These are phyloP conservation scores for Rugosomyces carneus DNA, from an alignment of 1,284 basidiomycete species.

Conservation along the genomic window DNA sequence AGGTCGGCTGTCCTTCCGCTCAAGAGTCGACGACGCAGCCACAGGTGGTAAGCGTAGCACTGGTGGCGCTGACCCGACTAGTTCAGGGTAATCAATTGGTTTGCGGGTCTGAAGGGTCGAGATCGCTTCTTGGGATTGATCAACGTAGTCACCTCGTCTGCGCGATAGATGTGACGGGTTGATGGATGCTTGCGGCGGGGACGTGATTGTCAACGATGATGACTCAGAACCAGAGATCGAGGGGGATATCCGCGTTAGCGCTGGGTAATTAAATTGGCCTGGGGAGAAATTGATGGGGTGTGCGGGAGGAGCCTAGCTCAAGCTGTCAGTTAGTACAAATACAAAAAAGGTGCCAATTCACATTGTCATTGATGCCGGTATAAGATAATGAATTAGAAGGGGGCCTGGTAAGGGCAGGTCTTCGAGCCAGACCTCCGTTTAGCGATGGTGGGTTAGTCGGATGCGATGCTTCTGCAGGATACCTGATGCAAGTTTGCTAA, in stretches of 20 bases:
- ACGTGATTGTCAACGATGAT: conserved; percentile 39
- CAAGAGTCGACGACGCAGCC: conserved; percentile 59
- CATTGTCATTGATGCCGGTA: conserved; percentile 27
- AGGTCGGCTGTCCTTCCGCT: conserved; percentile 66
- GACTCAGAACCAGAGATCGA: conserved; percentile 24
- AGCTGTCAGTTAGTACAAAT: conserved; percentile 6
- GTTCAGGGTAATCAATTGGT: conserved; percentile 73
- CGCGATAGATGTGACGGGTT: conserved; percentile 64
- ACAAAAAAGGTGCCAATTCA: conserved; percentile 12
- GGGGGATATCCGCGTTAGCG: conserved; percentile 31
- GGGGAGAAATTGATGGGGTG: conserved; percentile 22
- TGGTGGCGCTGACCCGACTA: conserved; percentile 49
- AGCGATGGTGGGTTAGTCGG: conserved; percentile 19
- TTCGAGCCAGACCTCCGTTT: conserved; percentile 20
- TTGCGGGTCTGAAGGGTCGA: conserved; percentile 42
- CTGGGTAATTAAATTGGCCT: conserved; percentile 37
- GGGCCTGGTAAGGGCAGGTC: conserved; percentile 27
- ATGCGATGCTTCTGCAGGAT: conserved; percentile 28
- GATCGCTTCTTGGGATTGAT: conserved; percentile 69
- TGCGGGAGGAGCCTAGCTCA: conserved; percentile 17
- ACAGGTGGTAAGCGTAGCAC: conserved; percentile 73
- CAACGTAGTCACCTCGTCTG: conserved; percentile 73
- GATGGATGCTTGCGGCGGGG: conserved; percentile 76
- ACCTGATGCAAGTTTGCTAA: conserved; percentile 16
- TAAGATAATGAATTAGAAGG: conserved; percentile 26